Percentiles rank a stretch among this genome's conserved stretches.
Conservation (phyloP, 192 early-diverging fungal species). For the Backusella psychrophila region DNA sequence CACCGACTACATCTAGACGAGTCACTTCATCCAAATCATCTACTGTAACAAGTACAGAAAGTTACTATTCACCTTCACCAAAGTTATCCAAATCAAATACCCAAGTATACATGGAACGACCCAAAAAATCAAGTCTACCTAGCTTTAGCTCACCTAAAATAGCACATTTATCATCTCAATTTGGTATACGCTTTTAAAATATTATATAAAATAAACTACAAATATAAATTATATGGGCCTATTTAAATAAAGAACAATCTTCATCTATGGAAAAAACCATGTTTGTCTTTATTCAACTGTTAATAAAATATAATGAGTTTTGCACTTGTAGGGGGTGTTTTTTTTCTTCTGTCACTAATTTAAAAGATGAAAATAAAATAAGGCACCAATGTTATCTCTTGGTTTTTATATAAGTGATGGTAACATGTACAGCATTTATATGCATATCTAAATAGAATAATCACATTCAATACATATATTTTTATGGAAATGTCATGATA, state of each 20-base stretch:
- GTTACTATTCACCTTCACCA: not conserved
- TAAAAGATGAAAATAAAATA: too few relatives aligned
- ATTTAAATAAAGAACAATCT: not conserved
- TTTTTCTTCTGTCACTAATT: not conserved
- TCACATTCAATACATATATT: too few relatives aligned
- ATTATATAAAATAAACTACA: not conserved
- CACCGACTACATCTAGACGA: not conserved
- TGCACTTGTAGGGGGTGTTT: not conserved
- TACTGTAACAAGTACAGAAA: not conserved
- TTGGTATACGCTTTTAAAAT: constrained; percentile 2
- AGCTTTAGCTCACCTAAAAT: not conserved
- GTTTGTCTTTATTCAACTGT: not conserved
- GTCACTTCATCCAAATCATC: not conserved
- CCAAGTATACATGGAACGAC: not conserved
- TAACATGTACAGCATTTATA: too few relatives aligned
- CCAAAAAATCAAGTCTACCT: constrained; percentile 5
- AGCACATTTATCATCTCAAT: not conserved
- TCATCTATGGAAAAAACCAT: not conserved
- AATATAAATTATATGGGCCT: not conserved
- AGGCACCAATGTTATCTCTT: not conserved
- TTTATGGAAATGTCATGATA: too few relatives aligned
- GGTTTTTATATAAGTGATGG: too few relatives aligned
- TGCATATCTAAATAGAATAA: too few relatives aligned
- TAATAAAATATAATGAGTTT: not conserved
- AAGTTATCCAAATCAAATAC: constrained; percentile 14